Conservation (phyloP, 345 rosid genomes). For the Carallia brachiata region DNA sequence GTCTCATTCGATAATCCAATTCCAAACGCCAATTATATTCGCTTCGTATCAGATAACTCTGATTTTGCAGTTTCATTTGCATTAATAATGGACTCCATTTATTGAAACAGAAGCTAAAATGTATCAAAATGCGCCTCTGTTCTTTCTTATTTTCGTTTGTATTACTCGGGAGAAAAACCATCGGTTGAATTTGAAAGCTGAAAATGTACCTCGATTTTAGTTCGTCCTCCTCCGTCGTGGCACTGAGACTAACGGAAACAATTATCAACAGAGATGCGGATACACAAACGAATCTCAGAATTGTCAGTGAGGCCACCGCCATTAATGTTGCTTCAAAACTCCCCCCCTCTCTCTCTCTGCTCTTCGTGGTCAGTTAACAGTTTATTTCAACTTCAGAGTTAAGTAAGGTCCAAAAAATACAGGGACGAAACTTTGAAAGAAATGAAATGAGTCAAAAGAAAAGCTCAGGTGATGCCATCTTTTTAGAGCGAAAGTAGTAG, state of each 20-base stretch:
- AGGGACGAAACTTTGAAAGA: background rate
- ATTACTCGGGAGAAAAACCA: too few relatives aligned
- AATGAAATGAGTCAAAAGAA: slow-evolving; percentile 5
- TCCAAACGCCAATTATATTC: too few relatives aligned
- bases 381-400: slow-evolving; percentile 5
- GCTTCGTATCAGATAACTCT: too few relatives aligned
- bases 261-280: slow-evolving; percentile 38
- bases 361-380: background rate
- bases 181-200: too few relatives aligned
- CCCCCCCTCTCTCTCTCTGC: slow-evolving; percentile 3
- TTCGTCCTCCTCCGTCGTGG: slow-evolving; percentile 28
- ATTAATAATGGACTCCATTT: too few relatives aligned
- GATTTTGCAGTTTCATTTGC: too few relatives aligned
- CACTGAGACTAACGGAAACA: slow-evolving; percentile 35
- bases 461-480: slow-evolving; percentile 10
- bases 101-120: too few relatives aligned
- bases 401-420: background rate
- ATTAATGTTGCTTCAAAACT: slow-evolving; percentile 25
- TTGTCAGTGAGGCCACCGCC: slow-evolving; percentile 41
- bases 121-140: too few relatives aligned
- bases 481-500: slow-evolving; percentile 27
- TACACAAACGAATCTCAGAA: slow-evolving; percentile 19
- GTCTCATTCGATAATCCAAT: too few relatives aligned
- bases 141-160: too few relatives aligned
- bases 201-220: slow-evolving; percentile 35